Percentiles rank a stretch among this genome's conserved stretches.
phyloP scores from a whole-genome alignment of 116 monocot species.

The Posidonia oceanica region DNA sequence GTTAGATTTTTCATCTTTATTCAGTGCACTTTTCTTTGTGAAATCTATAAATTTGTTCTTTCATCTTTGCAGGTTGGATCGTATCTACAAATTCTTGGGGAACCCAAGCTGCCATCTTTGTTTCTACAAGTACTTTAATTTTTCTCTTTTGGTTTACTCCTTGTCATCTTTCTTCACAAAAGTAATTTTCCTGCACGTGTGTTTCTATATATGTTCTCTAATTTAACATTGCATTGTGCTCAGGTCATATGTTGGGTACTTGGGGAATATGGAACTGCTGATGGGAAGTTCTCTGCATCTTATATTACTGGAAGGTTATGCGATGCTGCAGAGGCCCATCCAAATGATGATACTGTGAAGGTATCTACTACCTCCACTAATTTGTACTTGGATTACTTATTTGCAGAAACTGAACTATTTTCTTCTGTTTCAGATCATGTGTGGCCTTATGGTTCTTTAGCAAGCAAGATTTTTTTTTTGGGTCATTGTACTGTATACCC shows the following conservation, averaged over 20 bases:
- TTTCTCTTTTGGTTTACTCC: constrained; percentile 9
- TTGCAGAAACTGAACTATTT: background rate
- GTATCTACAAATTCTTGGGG: constrained; percentile 71
- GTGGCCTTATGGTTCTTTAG: background rate
- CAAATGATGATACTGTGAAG: constrained; percentile 75
- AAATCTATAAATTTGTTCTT: background rate
- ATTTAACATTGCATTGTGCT: background rate
- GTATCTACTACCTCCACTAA: constrained; percentile 15
- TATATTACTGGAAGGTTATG: constrained; percentile 88
- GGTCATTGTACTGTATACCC: too few species aligned
- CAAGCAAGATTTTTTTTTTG: background rate
- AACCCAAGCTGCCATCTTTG: constrained; percentile 91
- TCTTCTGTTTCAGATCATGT: background rate
- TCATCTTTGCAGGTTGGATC: constrained; percentile 60
- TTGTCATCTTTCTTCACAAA: background rate
- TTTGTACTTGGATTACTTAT: background rate
- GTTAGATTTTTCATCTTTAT: background rate
- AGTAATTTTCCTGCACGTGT: background rate
- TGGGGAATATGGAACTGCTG: constrained; percentile 94
- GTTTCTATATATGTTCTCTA: constrained; percentile 1
- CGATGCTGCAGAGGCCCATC: constrained; percentile 83
- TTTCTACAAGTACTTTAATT: constrained; percentile 61
- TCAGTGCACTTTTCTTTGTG: background rate
- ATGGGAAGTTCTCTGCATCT: constrained; percentile 89
- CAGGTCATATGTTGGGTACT: constrained; percentile 99